A percentile compares a stretch with the other conserved stretches of the same genome.
These are phyloP conservation scores for Triticum dicoccoides DNA, from an alignment of 176 grass and related monocot genomes.

Conservation along the genomic window DNA sequence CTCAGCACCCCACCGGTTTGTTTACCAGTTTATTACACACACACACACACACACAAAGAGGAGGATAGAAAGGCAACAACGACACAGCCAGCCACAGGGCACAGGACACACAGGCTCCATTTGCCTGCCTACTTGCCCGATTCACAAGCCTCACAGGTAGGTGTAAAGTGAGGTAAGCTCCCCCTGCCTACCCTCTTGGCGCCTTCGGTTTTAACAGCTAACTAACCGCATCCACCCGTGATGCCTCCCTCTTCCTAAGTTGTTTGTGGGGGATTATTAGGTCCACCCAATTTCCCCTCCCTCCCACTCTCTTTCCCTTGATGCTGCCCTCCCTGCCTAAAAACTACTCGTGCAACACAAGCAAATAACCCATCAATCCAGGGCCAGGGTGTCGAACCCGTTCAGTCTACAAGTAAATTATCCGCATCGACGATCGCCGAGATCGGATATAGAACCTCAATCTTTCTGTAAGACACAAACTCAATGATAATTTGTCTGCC, in stretches of 20 bases:
- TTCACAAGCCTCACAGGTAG: conserved; percentile 41
- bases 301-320: neutral
- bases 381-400: neutral
- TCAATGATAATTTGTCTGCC: no score
- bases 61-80: neutral
- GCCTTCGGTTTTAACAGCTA: conserved; percentile 29
- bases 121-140: neutral
- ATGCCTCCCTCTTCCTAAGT: conserved; percentile 21
- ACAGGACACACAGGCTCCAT: no score
- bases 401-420: neutral
- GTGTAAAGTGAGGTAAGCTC: conserved; percentile 72
- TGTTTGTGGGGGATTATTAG: conserved; percentile 24
- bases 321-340: neutral
- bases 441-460: neutral
- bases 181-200: conserved; percentile 25
- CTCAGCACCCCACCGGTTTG: conserved; percentile 38
- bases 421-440: no score
- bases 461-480: neutral
- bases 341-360: conserved; percentile 7
- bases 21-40: conserved; percentile 29
- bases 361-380: neutral
- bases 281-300: neutral
- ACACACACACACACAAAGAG: neutral
- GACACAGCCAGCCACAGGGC: neutral
- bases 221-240: conserved; percentile 32